Percentiles rank a stretch among this genome's conserved stretches.
Conservation (phyloP, 441 rosid species). For the Aquilaria agallochum region DNA sequence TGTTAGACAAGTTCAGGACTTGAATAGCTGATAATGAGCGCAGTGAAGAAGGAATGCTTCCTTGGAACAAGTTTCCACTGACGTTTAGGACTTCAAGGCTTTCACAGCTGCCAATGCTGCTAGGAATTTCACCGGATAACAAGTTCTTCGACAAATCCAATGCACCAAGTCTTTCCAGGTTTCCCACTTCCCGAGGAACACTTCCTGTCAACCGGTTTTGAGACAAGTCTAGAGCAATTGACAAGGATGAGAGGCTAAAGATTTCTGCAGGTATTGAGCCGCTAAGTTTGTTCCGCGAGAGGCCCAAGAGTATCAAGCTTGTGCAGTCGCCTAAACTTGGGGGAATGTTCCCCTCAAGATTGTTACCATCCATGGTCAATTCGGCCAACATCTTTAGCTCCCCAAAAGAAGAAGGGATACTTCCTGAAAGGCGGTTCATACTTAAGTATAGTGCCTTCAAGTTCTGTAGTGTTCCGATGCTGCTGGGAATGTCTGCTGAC, state of each 20-base stretch:
- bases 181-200: constrained; percentile 22
- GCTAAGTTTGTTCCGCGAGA: constrained; percentile 24
- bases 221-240: constrained; percentile 25
- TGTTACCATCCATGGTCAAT: constrained; percentile 31
- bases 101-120: constrained; percentile 22
- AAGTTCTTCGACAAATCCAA: constrained; percentile 34
- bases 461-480: constrained; percentile 29
- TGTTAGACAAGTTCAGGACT: too few species aligned
- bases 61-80: too few species aligned
- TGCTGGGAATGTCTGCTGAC: constrained; percentile 23
- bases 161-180: constrained; percentile 20
- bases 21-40: too few species aligned
- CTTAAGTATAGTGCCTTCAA: constrained; percentile 27
- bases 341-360: constrained; percentile 34
- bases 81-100: neutral
- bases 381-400: constrained; percentile 29
- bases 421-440: constrained; percentile 31
- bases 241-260: constrained; percentile 29
- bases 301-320: constrained; percentile 19
- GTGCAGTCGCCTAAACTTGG: constrained; percentile 32
- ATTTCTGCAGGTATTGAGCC: constrained; percentile 32
- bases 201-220: constrained; percentile 8
- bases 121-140: constrained; percentile 34
- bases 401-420: constrained; percentile 36
- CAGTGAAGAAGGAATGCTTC: too few species aligned